Base-by-base conservation (phyloP, 2,329 filamentous ascomycete species). In the Fusarium poae region DNA sequence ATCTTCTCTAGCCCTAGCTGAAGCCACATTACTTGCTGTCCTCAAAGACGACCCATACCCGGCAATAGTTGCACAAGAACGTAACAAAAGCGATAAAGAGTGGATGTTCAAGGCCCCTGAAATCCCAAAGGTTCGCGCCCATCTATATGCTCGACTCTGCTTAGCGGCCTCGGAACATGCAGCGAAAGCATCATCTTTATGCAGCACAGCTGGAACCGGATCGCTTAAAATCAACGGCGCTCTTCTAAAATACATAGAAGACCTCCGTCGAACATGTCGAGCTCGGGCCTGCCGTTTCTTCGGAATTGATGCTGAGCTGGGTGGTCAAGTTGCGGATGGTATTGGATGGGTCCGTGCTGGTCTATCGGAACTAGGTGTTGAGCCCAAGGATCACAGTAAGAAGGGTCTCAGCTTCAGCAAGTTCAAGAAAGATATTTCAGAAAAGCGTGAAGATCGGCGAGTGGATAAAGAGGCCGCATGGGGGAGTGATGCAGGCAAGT, bases 21-120 rank as follows among this genome's bases (percentile, higher is more conserved):
- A 97, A 79, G 94, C 94, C 1, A 97, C 94, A 0, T 85, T 98
- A 2, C 86, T 97, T 2, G 93, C 93, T 1, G 93, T 98, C 1
- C 79, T 97, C 50, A 98, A 98, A 73, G 95, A 98, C 76, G 96
- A 99, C 75, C 94, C 95, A 0, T 98, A 97, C 75, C 91, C 95
- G 2, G 89, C 91, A 3, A 87, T 90, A 9, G 91, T 97, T 4
- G 89, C 93, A 1, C 92, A 97, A 74, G 88, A 91, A 58, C 87
- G 94, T 48, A 97, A 97, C 76, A 88, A 90, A 54, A 89, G 91
- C 71, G 93, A 94, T 78, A 93, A 88, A 65, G 95, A 98, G 71
- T 99, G 95, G 95, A 98, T 98, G 94, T 97, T 96, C 78, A 93
- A 92, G 74, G 88, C 93, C 0, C 93, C 95, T 1, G 89, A 93